Evolutionary conservation across 441 rosid genomes (phyloP).

Genomic region (Lepidium campestre): DNA sequence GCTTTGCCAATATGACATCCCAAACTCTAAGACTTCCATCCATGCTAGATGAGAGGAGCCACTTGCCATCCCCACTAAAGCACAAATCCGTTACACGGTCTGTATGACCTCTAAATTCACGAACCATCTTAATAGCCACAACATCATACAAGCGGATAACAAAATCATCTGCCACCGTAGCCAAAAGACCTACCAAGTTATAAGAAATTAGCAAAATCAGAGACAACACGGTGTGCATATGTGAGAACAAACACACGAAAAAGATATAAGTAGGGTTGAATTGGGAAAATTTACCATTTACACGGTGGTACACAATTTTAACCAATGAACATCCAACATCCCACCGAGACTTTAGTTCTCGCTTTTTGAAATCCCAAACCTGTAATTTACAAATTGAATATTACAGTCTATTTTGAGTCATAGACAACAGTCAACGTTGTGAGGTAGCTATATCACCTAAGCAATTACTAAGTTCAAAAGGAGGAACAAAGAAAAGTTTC

Average conservation of each 20-base stretch:
- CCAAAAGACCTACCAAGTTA: constrained; percentile 72
- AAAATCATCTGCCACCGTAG: constrained; percentile 84
- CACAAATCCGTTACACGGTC: constrained; percentile 89
- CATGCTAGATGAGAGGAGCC: constrained; percentile 95
- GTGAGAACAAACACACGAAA: neutral
- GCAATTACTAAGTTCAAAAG: neutral
- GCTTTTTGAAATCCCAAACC: constrained; percentile 97
- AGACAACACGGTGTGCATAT: neutral
- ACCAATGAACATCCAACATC: constrained; percentile 73
- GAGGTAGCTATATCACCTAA: constrained; percentile 1
- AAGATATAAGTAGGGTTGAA: neutral
- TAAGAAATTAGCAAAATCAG: constrained; percentile 11
- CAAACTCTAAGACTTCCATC: constrained; percentile 91
- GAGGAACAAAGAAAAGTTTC: neutral
- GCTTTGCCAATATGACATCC: constrained; percentile 88
- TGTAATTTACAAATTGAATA: constrained; percentile 24
- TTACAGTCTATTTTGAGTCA: neutral
- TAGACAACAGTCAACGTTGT: neutral
- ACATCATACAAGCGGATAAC: constrained; percentile 73
- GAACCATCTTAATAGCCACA: constrained; percentile 76
- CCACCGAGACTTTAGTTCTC: constrained; percentile 68
- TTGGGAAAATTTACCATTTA: constrained; percentile 46
- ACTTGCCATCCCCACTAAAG: constrained; percentile 96
- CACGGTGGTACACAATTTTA: constrained; percentile 71
- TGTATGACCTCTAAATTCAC: constrained; percentile 91